Evolutionary conservation across 2,329 filamentous ascomycete genomes (phyloP), one percentile per base, ranked within the genome.

Genomic region (Paecilomyces sp.): DNA sequence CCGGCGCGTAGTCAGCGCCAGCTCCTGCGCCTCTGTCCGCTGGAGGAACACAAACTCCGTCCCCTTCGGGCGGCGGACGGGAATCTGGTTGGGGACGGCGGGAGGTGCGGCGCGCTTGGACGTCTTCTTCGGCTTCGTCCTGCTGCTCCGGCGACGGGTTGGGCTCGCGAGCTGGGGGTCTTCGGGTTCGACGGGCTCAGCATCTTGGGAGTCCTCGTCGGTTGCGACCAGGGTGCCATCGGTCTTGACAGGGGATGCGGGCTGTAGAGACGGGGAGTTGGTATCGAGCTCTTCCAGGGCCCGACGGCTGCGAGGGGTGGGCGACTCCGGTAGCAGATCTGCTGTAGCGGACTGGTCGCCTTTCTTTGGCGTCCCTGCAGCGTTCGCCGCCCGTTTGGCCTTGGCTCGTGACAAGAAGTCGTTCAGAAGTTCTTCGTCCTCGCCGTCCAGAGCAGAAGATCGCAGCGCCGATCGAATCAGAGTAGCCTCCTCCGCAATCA

Each of bases 41-140:
- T 77, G 70, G 28, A 73, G 66, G 58, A 79, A 78, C 30, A 79
- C 67, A 57, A 80, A 79, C 56, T 80, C 77, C 5, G 70, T 78
- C 4, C 77, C 77, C 55, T 75, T 78, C 3, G 76, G 70, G 12
- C 77, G 75, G 56, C 77, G 76, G 22, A 79, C 70, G 3, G 76
- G 70, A 55, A 79, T 74, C 6, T 70, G 71, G 55, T 72, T 76
- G 57, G 74, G 75, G 47, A 73, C 63, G 13, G 65, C 62, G 15
- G 70, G 66, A 18, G 61, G 62, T 28, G 66, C 63, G 6, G 65
- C 59, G 53, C 60, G 61, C 61, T 67, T 64, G 55, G 65, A 61
- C 50, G 63, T 61, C 61, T 68, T 70, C 67, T 66, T 56, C 64
- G 57, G 59, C 59, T 64, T 59, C 58, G 63, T 63, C 52, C 77